Conservation (phyloP, 371 early-diverging fungal species). For the Batrachochytrium dendrobatidis region DNA sequence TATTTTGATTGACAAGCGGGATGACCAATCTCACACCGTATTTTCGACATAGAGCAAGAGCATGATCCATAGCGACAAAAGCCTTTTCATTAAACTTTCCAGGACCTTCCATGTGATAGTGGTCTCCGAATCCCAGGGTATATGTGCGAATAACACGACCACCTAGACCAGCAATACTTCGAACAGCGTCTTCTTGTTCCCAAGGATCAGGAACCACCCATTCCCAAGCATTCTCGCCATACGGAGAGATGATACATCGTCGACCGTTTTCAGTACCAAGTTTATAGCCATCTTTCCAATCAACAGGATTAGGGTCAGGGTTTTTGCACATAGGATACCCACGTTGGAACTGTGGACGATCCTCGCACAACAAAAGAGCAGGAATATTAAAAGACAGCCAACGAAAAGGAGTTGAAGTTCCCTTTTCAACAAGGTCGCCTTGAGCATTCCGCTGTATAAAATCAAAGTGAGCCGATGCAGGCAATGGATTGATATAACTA, state of each 20-base stretch:
- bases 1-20: constrained; percentile 30
- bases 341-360: constrained; percentile 7
- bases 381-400: constrained; percentile 29
- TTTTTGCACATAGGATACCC: not conserved
- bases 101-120: constrained; percentile 13
- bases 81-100: constrained; percentile 21
- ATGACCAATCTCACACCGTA: constrained; percentile 24
- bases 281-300: not conserved
- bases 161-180: constrained; percentile 18
- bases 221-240: not conserved
- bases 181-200: constrained; percentile 27
- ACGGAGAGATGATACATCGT: not conserved
- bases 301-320: not conserved
- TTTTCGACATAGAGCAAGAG: constrained; percentile 19
- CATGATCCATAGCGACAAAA: constrained; percentile 30
- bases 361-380: constrained; percentile 23
- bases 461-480: no score
- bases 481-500: no score
- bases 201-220: constrained; percentile 15
- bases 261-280: not conserved
- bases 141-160: constrained; percentile 28
- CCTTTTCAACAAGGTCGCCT: no score
- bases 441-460: no score
- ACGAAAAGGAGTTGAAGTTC: constrained; percentile 16
- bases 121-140: constrained; percentile 15